Base-by-base conservation (phyloP, 2,329 filamentous ascomycete species). In the Diaporthe sp. region DNA sequence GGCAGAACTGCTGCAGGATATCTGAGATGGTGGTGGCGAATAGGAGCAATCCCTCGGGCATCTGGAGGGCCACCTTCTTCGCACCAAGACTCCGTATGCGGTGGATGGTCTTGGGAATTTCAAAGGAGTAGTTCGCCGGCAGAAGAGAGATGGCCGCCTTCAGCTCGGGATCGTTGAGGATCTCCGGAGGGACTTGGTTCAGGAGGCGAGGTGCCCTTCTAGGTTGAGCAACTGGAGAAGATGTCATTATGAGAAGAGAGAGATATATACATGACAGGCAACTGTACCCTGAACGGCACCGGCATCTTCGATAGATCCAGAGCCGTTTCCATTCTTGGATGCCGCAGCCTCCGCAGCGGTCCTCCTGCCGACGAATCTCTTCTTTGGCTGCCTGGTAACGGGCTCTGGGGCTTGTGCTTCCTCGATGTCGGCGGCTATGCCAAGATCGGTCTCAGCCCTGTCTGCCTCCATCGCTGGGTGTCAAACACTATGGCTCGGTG, bases 1-100 rank as follows among this genome's bases (percentile, higher is more conserved):
- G 93, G 81, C 97, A 99, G 86, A 99, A 99, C 81, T 96, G 94
- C 0, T 94, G 94, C 63, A 99, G 87, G 79, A 99, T 98, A 82
- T 99, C 97, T 4, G 97, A 98, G 78, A 99, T 96, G 47, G 97
- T 99, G 35, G 97, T 98, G 30, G 97, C 97, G 82, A 99, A 99
- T 73, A 99, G 88, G 37, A 99, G 90, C 2, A 99, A 89, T 1
- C 97, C 97, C 84, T 99, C 97, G 7, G 97, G 97, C 88, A 99
- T 97, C 84, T 99, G 97, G n/a, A 99, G 88, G 0, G 96, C 97
- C 3, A 99, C 92, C 77, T 92, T 93, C 81, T 92, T 96, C 2
- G 96, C 92, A 12, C 90, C 92, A 12, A 93, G 91, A 1, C 92
- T 93, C 58, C 94, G 93, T 82, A 99, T 96, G 63, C 96, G 92